These are phyloP conservation scores for Ophiostoma australiae DNA, from an alignment of 2,329 filamentous ascomycete genomes.

Conservation along the genomic window DNA sequence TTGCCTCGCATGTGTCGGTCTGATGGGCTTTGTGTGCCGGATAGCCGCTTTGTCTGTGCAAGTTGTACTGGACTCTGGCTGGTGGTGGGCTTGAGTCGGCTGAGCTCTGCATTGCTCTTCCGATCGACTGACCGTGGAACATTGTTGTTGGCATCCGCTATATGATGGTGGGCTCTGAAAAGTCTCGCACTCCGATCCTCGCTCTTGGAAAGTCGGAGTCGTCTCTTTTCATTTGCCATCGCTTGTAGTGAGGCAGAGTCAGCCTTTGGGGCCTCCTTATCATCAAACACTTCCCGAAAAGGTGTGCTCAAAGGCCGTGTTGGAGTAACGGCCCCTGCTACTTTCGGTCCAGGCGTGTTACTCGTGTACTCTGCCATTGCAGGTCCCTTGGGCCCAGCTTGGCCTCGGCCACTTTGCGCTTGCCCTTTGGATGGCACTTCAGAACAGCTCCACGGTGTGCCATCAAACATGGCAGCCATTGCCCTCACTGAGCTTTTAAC, in stretches of 20 bases:
- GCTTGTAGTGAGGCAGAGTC: neutral
- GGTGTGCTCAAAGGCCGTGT: neutral
- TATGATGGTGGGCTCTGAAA: neutral
- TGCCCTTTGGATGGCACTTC: neutral
- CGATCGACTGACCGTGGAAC: neutral
- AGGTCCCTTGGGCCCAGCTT: conserved; percentile 24
- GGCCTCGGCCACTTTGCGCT: neutral
- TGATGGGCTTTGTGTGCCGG: neutral
- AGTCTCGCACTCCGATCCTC: conserved; percentile 14
- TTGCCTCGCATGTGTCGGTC: neutral
- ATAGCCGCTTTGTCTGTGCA: neutral
- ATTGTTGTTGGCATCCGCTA: neutral
- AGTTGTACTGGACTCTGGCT: neutral
- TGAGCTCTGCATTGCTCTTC: neutral
- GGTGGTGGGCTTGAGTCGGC: neutral
- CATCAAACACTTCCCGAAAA: neutral
- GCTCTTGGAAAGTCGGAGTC: conserved; percentile 22
- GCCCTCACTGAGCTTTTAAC: conserved; percentile 39
- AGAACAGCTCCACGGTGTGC: conserved; percentile 27
- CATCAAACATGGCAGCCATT: conserved; percentile 51
- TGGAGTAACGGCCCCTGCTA: neutral
- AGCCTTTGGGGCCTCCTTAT: neutral
- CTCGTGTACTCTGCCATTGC: conserved; percentile 31
- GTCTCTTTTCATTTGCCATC: conserved; percentile 17
- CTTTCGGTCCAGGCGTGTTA: conserved; percentile 27